phyloP scores from a whole-genome alignment of 2,329 filamentous ascomycete species.

The Monascus ruber region DNA sequence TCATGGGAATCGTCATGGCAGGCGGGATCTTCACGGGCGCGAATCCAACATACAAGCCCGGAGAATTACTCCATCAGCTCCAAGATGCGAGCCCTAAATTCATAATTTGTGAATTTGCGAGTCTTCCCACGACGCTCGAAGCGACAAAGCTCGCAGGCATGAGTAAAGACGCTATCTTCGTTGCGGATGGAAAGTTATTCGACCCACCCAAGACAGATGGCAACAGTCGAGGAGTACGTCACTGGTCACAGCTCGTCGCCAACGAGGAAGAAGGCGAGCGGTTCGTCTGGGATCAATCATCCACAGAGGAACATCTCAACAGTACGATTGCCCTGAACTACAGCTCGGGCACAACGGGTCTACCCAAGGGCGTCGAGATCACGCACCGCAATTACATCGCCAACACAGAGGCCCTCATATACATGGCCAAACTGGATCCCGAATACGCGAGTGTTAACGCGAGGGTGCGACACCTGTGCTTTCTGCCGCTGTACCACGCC shows the following conservation, averaged over 20 bases:
- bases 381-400: constrained; percentile 66
- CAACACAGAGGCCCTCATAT: constrained; percentile 46
- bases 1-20: constrained; percentile 65
- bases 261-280: constrained; percentile 39
- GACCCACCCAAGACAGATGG: too few species aligned
- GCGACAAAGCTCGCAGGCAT: constrained; percentile 52
- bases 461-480: constrained; percentile 45
- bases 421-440: constrained; percentile 32
- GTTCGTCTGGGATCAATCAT: constrained; percentile 49
- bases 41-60: constrained; percentile 56
- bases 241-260: constrained; percentile 55
- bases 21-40: constrained; percentile 68
- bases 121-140: constrained; percentile 52
- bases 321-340: constrained; percentile 67
- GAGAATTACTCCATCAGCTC: constrained; percentile 66
- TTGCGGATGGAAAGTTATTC: too few species aligned
- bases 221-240: too few species aligned
- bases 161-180: constrained; percentile 35
- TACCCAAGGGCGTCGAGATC: constrained; percentile 75
- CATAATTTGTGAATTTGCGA: constrained; percentile 50
- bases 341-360: constrained; percentile 60
- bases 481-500: constrained; percentile 70
- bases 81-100: constrained; percentile 58
- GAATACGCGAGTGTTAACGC: constrained; percentile 37
- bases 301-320: too few species aligned